These are phyloP conservation scores for Celoporthe dispersa DNA, from an alignment of 2,329 filamentous ascomycete genomes.

Conservation along the genomic window DNA sequence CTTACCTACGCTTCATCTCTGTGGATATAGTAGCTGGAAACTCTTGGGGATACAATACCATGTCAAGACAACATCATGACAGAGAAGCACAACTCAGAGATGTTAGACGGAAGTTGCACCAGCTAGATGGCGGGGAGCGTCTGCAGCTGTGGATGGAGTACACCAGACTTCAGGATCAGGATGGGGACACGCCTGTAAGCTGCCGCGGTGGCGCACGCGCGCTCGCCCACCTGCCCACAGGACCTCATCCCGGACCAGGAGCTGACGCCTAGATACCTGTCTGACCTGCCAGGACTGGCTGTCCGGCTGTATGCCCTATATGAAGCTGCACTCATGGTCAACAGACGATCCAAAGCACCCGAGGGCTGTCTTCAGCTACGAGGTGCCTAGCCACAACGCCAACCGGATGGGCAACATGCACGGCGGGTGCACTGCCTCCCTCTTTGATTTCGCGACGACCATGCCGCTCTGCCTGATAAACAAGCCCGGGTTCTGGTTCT, in stretches of 20 bases:
- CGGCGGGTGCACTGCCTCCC: slow-evolving; percentile 65
- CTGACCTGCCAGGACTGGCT: slow-evolving; percentile 19
- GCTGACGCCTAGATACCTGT: neutral
- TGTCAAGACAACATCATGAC: slow-evolving; percentile 6
- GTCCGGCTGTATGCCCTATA: slow-evolving; percentile 13
- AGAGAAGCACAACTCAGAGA: neutral
- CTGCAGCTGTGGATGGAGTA: slow-evolving; percentile 27
- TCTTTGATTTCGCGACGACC: slow-evolving; percentile 71
- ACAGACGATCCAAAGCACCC: slow-evolving; percentile 25
- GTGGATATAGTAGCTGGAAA: neutral
- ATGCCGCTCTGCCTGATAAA: slow-evolving; percentile 60
- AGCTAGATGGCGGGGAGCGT: slow-evolving; percentile 28
- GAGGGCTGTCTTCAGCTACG: slow-evolving; percentile 40
- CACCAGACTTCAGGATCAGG: slow-evolving; percentile 1
- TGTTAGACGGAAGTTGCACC: slow-evolving; percentile 5
- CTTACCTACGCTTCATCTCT: neutral
- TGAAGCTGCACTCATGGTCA: slow-evolving; percentile 27
- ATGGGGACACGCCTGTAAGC: slow-evolving; percentile 26
- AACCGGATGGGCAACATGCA: slow-evolving; percentile 62
- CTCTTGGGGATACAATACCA: neutral
- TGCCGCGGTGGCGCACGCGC: too few species aligned
- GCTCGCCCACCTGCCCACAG: neutral
- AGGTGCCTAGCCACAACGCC: slow-evolving; percentile 54
- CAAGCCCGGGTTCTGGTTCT: slow-evolving; percentile 63
- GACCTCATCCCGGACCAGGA: neutral